Evolutionary conservation across 352 stramenopile species (phyloP).

Genomic region (Aphanomyces euteiches): DNA sequence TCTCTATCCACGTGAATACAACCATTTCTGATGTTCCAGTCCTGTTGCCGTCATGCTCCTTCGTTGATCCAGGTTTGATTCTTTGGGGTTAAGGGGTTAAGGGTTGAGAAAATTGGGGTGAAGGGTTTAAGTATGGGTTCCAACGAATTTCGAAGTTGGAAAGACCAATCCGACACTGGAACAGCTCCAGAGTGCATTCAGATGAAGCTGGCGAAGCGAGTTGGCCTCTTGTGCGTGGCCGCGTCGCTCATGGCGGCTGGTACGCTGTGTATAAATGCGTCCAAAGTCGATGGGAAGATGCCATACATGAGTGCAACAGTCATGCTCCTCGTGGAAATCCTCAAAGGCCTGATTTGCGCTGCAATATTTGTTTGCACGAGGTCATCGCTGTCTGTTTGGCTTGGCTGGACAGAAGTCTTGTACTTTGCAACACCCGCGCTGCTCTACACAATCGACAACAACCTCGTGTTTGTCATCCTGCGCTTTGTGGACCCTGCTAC

Average conservation of each 20-base stretch:
- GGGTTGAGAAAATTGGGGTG: no score
- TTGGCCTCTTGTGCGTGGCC: slow-evolving; percentile 59
- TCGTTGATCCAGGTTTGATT: no score
- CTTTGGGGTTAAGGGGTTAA: no score
- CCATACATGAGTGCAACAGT: slow-evolving; percentile 79
- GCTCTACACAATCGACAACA: slow-evolving; percentile 86
- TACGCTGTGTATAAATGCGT: slow-evolving; percentile 82
- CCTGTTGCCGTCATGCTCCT: neutral
- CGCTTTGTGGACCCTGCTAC: slow-evolving; percentile 81
- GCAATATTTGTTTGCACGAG: slow-evolving; percentile 41
- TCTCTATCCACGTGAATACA: no score
- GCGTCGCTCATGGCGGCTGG: slow-evolving; percentile 70
- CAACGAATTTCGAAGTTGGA: neutral
- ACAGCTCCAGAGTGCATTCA: no score
- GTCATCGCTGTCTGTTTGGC: neutral
- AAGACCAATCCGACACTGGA: no score
- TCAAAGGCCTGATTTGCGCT: slow-evolving; percentile 63
- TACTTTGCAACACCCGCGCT: slow-evolving; percentile 82
- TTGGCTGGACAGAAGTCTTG: slow-evolving; percentile 52
- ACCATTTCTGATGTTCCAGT: neutral
- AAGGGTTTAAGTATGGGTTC: no score
- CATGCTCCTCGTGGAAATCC: slow-evolving; percentile 80
- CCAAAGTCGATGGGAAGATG: slow-evolving; percentile 70
- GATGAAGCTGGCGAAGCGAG: slow-evolving; percentile 50
- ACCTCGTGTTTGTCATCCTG: slow-evolving; percentile 85